Evolutionary conservation across 495 filamentous ascomycete genomes (phyloP).

Genomic region (Hamigera avellanea): DNA sequence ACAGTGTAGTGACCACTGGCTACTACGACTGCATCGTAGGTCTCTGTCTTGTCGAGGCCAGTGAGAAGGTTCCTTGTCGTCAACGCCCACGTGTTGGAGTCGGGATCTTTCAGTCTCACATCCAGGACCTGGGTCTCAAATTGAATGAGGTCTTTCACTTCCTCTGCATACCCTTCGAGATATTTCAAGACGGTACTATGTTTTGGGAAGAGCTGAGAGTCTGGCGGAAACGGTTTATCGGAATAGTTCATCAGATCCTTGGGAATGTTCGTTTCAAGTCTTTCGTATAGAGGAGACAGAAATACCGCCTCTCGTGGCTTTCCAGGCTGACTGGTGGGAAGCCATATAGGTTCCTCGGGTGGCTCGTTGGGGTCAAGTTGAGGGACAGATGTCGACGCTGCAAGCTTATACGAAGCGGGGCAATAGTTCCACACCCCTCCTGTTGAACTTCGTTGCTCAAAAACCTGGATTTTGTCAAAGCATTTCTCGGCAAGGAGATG

Average conservation of each 20-base stretch:
- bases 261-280: constrained; percentile 79
- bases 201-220: constrained; percentile 59
- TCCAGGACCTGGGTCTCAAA: constrained; percentile 49
- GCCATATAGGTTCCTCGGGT: constrained; percentile 33
- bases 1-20: constrained; percentile 72
- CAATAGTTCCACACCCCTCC: constrained; percentile 77
- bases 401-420: constrained; percentile 17
- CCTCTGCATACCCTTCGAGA: constrained; percentile 58
- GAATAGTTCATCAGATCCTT: constrained; percentile 71
- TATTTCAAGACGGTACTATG: constrained; percentile 60
- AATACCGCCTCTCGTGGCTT: constrained; percentile 25
- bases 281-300: constrained; percentile 69
- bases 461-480: constrained; percentile 63
- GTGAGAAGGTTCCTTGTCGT: constrained; percentile 37
- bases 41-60: constrained; percentile 16
- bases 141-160: constrained; percentile 41
- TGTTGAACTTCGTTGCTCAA: constrained; percentile 62
- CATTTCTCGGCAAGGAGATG: constrained; percentile 62
- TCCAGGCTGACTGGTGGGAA: constrained; percentile 8
- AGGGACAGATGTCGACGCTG: constrained; percentile 20
- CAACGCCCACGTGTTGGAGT: constrained; percentile 39
- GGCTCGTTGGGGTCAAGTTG: constrained; percentile 31
- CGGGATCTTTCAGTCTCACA: constrained; percentile 19
- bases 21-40: constrained; percentile 69
- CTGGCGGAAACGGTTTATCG: constrained; percentile 51